phyloP scores from a whole-genome alignment of 495 filamentous ascomycete genomes.

The Pyrenula aspistea region DNA sequence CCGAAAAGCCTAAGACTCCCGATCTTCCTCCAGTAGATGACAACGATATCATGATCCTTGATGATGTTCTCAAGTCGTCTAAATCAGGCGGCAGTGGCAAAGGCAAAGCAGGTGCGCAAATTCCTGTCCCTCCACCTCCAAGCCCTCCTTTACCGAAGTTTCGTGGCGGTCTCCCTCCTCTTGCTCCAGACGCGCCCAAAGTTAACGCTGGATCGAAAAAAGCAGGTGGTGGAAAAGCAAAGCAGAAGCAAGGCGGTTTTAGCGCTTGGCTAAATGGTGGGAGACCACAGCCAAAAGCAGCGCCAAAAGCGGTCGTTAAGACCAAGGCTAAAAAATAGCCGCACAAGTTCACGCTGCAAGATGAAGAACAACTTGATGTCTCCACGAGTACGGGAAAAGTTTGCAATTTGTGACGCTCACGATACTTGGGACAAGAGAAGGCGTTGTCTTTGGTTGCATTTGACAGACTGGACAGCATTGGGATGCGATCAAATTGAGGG shows the following conservation, averaged over 20 bases:
- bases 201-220: not conserved
- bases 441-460: too few relatives aligned
- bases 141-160: too few relatives aligned
- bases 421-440: not conserved
- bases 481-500: too few relatives aligned
- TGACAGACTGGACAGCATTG: not conserved
- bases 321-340: not conserved
- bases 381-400: too few relatives aligned
- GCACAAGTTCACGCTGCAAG: not conserved
- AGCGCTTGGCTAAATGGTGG: not conserved
- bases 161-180: not conserved
- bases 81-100: not conserved
- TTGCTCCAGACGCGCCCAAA: not conserved
- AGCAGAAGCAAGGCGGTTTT: not conserved
- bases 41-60: not conserved
- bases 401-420: not conserved
- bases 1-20: slow-evolving; percentile 36
- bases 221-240: not conserved
- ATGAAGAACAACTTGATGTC: too few relatives aligned
- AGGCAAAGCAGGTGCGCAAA: not conserved
- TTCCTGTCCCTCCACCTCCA: not conserved
- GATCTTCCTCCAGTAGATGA: slow-evolving; percentile 11
- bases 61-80: not conserved
- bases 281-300: not conserved
- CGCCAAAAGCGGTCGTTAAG: not conserved